These are phyloP conservation scores for Kalmanozyma brasiliensis DNA, from an alignment of 1,284 basidiomycete species.

Conservation along the genomic window DNA sequence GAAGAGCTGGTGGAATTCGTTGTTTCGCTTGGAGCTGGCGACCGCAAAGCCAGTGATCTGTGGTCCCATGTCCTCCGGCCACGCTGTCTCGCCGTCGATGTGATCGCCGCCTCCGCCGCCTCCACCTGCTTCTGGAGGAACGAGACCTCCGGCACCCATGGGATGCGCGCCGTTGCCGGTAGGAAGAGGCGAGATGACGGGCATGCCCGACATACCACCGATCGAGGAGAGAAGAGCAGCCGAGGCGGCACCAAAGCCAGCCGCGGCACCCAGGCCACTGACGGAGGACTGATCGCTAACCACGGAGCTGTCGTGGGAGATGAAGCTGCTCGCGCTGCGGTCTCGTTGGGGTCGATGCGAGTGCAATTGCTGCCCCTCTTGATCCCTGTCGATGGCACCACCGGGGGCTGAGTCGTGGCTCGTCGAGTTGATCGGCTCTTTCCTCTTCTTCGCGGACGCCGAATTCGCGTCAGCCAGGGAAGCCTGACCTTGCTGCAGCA, in stretches of 20 bases:
- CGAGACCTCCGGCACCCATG: conserved; percentile 34
- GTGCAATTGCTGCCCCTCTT: conserved; percentile 27
- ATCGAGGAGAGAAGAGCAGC: conserved; percentile 53
- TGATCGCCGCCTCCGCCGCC: conserved; percentile 39
- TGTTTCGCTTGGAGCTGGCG: conserved; percentile 91
- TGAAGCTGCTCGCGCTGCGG: conserved; percentile 41
- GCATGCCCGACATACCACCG: conserved; percentile 40
- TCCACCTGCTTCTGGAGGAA: conserved; percentile 32
- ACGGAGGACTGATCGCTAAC: conserved; percentile 43
- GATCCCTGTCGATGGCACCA: conserved; percentile 43
- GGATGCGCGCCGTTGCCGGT: conserved; percentile 38
- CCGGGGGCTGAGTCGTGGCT: conserved; percentile 37
- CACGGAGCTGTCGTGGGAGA: conserved; percentile 46
- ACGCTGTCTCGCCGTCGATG: conserved; percentile 43
- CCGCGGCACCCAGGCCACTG: conserved; percentile 57
- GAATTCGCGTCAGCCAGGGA: conserved; percentile 20
- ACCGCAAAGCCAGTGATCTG: conserved; percentile 83
- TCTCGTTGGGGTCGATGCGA: conserved; percentile 26
- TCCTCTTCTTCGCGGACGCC: conserved; percentile 24
- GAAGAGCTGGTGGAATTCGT: conserved; percentile 95
- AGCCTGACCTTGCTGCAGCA: conserved; percentile 38
- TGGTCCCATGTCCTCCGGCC: conserved; percentile 51
- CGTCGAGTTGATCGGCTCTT: conserved; percentile 11
- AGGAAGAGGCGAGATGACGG: conserved; percentile 31
- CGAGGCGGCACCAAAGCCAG: conserved; percentile 48